Evolutionary conservation across 2,329 filamentous ascomycete genomes (phyloP), one percentile per base, ranked within the genome.

Genomic region (Xylariaceae sp.): DNA sequence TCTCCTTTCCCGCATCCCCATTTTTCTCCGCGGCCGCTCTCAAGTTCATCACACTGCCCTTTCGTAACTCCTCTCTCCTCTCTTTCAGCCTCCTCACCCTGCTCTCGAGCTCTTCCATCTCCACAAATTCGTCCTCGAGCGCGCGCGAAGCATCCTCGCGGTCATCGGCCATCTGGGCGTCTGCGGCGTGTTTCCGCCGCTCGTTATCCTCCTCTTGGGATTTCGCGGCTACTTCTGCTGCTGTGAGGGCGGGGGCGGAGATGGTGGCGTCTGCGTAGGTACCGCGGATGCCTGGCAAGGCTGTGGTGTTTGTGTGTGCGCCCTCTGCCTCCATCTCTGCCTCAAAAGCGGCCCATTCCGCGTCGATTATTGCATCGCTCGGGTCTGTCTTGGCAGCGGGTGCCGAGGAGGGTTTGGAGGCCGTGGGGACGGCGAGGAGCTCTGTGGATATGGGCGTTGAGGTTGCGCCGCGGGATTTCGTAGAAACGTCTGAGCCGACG

Each of bases 271-370:
- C 76, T 40, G 70, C 65, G 31, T 59, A 59, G 14, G 54, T 40
- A 31, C 56, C 54, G 13, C 71, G 62, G 2, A 64, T 64, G 28
- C 67, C 42, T 9, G 31, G 12, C 19, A 42, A 33, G 40, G 31
- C 31, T 42, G 7, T 1, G 46, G 45, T 2, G 43, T 47, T 60
- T 19, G 74, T 66, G 18, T 48, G 36, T 19, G 41, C 53, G 3
- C 55, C 58, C 22, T 53, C 55, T 31, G 73, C 71, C 16, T 84
- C 87, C 50, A 96, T 84, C 48, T 96, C 89, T 2, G 88, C 88
- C 67, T 96, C 87, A 66, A 96, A 95, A 9, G 89, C 89, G 2
- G 89, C 87, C 88, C 89, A 94, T 70, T 94, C 89, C 48, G 86
- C 83, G 64, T 96, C 89, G 47, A 18, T 36, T 45, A 14, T 22